Percentiles rank a stretch among this genome's conserved stretches.
phyloP scores from a whole-genome alignment of 768 basidiomycete species.

The Solioccasus polychromus region DNA sequence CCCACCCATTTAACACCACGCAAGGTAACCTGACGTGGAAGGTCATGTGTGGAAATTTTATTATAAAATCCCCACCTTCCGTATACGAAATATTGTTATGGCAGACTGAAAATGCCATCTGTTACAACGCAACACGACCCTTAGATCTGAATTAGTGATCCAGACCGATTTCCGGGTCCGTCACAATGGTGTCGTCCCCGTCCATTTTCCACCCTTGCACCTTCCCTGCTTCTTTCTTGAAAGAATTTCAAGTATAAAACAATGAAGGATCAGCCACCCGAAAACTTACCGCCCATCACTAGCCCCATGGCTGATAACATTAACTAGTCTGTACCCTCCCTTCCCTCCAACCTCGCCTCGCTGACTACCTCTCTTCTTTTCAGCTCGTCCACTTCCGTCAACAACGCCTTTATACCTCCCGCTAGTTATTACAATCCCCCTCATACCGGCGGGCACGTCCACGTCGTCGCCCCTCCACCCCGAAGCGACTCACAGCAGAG shows the following conservation, averaged over 20 bases:
- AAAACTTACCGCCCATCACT: conserved; percentile 37
- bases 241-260: conserved; percentile 44
- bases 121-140: conserved; percentile 59
- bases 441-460: conserved; percentile 37
- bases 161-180: conserved; percentile 41
- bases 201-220: conserved; percentile 39
- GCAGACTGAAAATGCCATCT: conserved; percentile 39
- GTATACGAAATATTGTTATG: conserved; percentile 39
- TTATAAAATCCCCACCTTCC: conserved; percentile 46
- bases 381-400: conserved; percentile 34
- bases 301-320: conserved; percentile 50
- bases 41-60: conserved; percentile 32
- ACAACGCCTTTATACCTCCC: conserved; percentile 39
- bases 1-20: conserved; percentile 20
- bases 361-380: conserved; percentile 21
- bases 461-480: conserved; percentile 47
- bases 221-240: conserved; percentile 31
- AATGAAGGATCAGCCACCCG: conserved; percentile 41
- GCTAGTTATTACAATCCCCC: conserved; percentile 38
- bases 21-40: conserved; percentile 28
- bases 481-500: conserved; percentile 54
- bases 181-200: conserved; percentile 39
- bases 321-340: conserved; percentile 47
- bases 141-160: conserved; percentile 72
- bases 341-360: conserved; percentile 2